phyloP scores from a whole-genome alignment of 495 filamentous ascomycete genomes.

The Rhypophila decipiens region DNA sequence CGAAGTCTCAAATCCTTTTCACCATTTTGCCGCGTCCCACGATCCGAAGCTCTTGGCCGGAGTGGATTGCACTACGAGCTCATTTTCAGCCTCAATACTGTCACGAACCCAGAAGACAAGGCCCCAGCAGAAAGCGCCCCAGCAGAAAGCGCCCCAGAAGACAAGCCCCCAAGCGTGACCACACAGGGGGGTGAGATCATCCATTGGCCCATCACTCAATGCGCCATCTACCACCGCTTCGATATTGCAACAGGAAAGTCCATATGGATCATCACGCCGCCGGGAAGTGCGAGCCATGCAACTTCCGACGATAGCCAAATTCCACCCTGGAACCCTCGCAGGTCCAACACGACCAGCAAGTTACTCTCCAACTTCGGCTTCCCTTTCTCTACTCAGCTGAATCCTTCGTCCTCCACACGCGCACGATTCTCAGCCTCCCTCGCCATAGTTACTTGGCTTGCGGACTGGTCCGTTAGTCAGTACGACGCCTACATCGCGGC shows the following conservation, averaged over 20 bases:
- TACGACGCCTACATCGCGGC: slow-evolving; percentile 4
- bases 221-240: slow-evolving; percentile 8
- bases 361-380: background rate
- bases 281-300: background rate
- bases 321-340: too few relatives aligned
- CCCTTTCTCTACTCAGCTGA: too few relatives aligned
- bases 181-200: background rate
- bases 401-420: background rate
- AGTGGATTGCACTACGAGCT: slow-evolving; percentile 11
- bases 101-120: slow-evolving; percentile 1
- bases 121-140: background rate
- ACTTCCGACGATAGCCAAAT: background rate
- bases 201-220: slow-evolving; percentile 1
- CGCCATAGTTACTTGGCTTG: background rate
- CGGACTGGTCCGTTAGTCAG: slow-evolving; percentile 7
- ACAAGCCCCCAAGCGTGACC: background rate
- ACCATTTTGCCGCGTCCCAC: background rate
- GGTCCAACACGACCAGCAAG: too few relatives aligned
- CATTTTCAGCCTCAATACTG: slow-evolving; percentile 5
- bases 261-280: slow-evolving; percentile 6
- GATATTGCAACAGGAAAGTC: slow-evolving; percentile 6
- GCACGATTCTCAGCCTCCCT: background rate
- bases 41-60: slow-evolving; percentile 2
- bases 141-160: background rate
- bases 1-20: slow-evolving; percentile 1